Conservation (phyloP, 139 green algal species). For the Asterochloris sp. region DNA sequence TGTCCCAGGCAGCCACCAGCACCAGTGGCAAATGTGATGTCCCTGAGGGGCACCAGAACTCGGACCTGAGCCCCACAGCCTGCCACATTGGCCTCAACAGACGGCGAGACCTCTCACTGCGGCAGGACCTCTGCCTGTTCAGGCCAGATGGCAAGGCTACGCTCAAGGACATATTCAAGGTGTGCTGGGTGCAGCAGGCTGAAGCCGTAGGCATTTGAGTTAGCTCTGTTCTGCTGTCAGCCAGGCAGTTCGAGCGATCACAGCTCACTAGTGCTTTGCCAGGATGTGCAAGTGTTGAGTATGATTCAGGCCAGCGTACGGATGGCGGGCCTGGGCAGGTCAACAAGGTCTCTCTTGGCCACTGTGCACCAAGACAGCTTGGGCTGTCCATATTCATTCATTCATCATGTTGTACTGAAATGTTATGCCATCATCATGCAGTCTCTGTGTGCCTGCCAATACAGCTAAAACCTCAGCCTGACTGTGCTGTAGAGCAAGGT, state of each 20-base stretch:
- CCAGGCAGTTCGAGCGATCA: no score
- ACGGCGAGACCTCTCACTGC: constrained; percentile 44
- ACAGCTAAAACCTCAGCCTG: no score
- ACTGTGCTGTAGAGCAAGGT: constrained; percentile 28
- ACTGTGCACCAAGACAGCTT: no score
- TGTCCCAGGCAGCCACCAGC: no score
- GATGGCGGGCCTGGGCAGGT: no score
- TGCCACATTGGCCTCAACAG: constrained; percentile 49
- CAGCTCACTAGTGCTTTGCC: not conserved
- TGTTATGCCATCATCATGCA: not conserved
- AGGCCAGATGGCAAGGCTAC: constrained; percentile 16
- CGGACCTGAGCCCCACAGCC: constrained; percentile 31
- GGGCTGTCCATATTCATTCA: no score
- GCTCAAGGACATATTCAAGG: constrained; percentile 40
- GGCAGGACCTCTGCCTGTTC: constrained; percentile 34
- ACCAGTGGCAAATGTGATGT: constrained; percentile 14
- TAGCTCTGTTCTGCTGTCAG: no score
- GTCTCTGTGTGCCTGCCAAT: no score
- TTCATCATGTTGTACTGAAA: not conserved
- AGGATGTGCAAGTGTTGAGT: not conserved
- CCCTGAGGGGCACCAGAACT: constrained; percentile 42
- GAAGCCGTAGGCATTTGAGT: no score
- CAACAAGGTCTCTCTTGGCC: no score
- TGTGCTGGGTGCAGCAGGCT: not conserved
- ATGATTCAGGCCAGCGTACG: not conserved